Evolutionary conservation across 2,329 filamentous ascomycete species (phyloP), one percentile per base, ranked within the genome.

Genomic region (Hirsutella minnesotensis): DNA sequence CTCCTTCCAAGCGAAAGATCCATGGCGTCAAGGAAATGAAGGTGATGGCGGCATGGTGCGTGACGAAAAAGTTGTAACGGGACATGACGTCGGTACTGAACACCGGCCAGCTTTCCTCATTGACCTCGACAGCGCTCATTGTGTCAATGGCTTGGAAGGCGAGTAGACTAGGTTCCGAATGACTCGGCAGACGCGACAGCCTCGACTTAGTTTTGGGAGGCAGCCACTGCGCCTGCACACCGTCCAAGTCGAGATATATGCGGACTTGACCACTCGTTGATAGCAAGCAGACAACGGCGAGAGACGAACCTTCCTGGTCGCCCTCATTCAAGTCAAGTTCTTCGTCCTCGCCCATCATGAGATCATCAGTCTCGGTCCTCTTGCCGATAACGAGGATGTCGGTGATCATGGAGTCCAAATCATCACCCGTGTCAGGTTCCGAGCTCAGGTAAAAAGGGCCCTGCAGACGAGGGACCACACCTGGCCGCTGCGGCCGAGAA

Each of bases 171-270:
- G 73, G 55, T 0, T 66, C 62, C 2, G 56, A 50, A 12, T 62
- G 56, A 2, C 61, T 61, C 16, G 61, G 48, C 10, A 68, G 55
- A 10, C 63, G 61, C n/a, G 61, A 58, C 31, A 64, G 47, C 51
- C 64, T 73, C 1, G 65, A 67, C 51, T 70, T 78, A 51, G 63
- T 67, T 44, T 69, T 73, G 7, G 75, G 73, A 1, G 75, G 75
- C 18, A 82, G 61, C 78, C 78, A 82, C 53, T 80, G 73, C n/a
- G 78, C 78, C 54, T 81, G 72, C 15, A 81, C 68, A 2, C 76
- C 76, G 9, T 79, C 71, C 2, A 78, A 51, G 50, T 82, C 78
- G 12, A 82, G 63, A 50, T 77, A 81, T 31, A 82, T 64, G 36
- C 75, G 70, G 44, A 81, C 63, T 52, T 75, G 75, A 3, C 78